These are phyloP conservation scores for Leptodermis oblonga DNA, from an alignment of 257 asterid species.

Conservation along the genomic window DNA sequence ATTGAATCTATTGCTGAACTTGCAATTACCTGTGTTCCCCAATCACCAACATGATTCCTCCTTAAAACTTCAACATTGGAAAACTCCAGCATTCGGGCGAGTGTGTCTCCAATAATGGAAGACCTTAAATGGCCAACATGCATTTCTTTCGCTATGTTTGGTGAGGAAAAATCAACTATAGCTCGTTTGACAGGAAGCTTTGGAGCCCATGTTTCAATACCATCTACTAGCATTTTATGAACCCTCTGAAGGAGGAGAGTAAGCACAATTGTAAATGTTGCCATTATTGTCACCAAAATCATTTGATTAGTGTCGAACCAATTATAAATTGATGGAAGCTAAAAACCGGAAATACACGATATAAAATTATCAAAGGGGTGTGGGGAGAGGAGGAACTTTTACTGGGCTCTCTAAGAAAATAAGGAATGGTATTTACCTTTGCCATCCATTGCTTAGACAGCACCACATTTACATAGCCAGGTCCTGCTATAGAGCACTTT, in stretches of 20 bases:
- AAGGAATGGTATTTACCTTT: conserved; percentile 36
- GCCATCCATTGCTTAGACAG: conserved; percentile 81
- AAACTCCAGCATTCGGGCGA: conserved; percentile 90
- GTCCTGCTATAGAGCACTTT: conserved; percentile 69
- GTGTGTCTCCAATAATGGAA: conserved; percentile 89
- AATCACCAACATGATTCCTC: conserved; percentile 95
- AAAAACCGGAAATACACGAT: neutral
- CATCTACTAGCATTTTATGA: conserved; percentile 72
- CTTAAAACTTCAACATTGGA: conserved; percentile 84
- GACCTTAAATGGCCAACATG: conserved; percentile 98
- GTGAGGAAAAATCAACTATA: conserved; percentile 92
- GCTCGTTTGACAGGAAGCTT: conserved; percentile 69
- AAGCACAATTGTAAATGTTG: neutral
- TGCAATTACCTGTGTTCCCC: conserved; percentile 85
- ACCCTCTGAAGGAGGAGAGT: conserved; percentile 51
- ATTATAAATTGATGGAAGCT: neutral
- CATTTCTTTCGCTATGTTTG: conserved; percentile 97
- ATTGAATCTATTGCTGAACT: neutral
- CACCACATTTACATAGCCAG: conserved; percentile 78
- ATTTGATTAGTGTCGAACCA: neutral
- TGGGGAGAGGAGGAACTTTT: neutral
- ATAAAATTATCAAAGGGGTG: neutral
- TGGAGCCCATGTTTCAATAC: conserved; percentile 88
- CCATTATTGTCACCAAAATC: neutral
- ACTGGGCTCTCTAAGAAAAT: neutral